Evolutionary conservation across 1,139 yeast species (phyloP), one percentile per base, ranked within the genome.

Genomic region (Yueomyces sp.): DNA sequence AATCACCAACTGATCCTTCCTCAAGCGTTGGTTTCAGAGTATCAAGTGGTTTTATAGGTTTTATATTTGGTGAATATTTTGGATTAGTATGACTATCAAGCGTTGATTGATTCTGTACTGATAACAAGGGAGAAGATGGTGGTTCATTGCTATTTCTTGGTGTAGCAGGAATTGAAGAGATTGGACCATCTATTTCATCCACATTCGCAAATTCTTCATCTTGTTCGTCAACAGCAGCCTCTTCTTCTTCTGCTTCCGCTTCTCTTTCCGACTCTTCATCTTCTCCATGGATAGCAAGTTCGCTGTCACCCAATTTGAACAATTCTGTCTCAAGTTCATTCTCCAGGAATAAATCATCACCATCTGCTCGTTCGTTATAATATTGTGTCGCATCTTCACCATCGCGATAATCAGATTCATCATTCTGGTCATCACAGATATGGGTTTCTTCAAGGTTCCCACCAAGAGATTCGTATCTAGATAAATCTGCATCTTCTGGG

Each of bases 111-210:
- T 42, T 35, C 31, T 33, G 26, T 36, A 25, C 31, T 12, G 33
- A 39, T 27, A 29, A 40, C 31, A 29, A 33, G 5, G 35, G 35
- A 33, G 35, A 33, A 4, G n/a, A 33, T 4, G 35, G 35, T 9
- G 35, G 35, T n/a, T 33, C 35, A 33, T 33, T 33, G 19, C 19
- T 19, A 33, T 12, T 12, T 4, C 28, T 39, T 6, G 44, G 44
- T 33, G 28, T 47, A 7, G 50, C 53, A 3, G 55, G 50, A 19
- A 19, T 19, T 29, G 31, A 29, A 6, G 9, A 29, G 35, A 59
- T 52, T 2, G 60, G 62, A 1, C 64, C 63, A 41, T 61, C 65
- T 5, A 61, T 56, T 44, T 61, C 65, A 43, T 61, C 65, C 1
- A 61, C 64, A 46, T 60, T 60, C 4, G 59, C 52, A 46, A 60